Evolutionary conservation across 495 filamentous ascomycete genomes (phyloP).

Genomic region (Thermothielavioides terrestris): DNA sequence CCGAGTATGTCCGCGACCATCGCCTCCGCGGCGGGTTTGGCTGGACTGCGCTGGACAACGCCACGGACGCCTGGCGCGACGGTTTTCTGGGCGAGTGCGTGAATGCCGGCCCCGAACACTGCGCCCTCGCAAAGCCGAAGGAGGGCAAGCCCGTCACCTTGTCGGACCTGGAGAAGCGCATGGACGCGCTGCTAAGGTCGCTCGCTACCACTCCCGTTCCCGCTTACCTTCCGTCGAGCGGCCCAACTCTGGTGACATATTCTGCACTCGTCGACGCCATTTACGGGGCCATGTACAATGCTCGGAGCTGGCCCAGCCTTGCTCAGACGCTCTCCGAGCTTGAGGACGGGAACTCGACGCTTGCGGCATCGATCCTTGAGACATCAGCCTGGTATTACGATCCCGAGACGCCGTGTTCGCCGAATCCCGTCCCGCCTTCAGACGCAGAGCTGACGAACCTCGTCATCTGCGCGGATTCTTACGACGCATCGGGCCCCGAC

Average conservation of each 20-base stretch:
- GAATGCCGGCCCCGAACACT: conserved; percentile 35
- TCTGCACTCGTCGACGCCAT: conserved; percentile 29
- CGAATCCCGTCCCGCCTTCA: conserved; percentile 17
- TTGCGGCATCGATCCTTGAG: conserved; percentile 29
- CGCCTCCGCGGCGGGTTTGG: conserved; percentile 37
- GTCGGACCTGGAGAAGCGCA: conserved; percentile 25
- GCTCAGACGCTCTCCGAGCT: conserved; percentile 35
- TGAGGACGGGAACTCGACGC: conserved; percentile 35
- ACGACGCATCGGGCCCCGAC: conserved; percentile 33
- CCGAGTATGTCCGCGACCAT: conserved; percentile 43
- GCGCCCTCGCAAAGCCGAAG: conserved; percentile 30
- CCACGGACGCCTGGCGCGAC: conserved; percentile 39
- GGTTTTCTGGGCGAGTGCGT: conserved; percentile 42
- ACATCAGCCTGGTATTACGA: conserved; percentile 30
- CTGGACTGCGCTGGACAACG: conserved; percentile 40
- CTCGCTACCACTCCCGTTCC: conserved; percentile 28
- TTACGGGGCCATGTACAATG: conserved; percentile 35
- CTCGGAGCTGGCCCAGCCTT: conserved; percentile 31
- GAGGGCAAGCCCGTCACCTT: conserved; percentile 26
- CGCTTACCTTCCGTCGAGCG: conserved; percentile 27
- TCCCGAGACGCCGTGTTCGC: conserved; percentile 25
- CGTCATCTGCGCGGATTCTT: conserved; percentile 38
- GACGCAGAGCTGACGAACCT: conserved; percentile 28
- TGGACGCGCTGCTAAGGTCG: conserved; percentile 28
- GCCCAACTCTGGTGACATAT: conserved; percentile 37